Percentiles rank a stretch among this genome's conserved stretches.
phyloP scores from a whole-genome alignment of 1,284 basidiomycete species.

The Tausonia pullulans region DNA sequence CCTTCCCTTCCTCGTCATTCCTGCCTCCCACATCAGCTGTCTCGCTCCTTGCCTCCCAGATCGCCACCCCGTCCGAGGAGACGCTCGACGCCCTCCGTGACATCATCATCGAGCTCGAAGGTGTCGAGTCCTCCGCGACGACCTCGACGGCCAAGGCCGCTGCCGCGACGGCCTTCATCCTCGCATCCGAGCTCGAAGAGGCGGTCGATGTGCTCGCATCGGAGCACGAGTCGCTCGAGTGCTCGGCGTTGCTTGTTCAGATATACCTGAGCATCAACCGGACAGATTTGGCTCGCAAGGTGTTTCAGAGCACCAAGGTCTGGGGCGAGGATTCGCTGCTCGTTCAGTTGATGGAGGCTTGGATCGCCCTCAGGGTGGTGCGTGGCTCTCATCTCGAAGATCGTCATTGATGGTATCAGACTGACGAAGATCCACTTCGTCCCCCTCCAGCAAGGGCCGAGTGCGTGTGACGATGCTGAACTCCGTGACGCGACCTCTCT shows the following conservation, averaged over 20 bases:
- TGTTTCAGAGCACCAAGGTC: constrained; percentile 65
- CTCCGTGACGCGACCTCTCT: no score
- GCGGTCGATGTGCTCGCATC: constrained; percentile 73
- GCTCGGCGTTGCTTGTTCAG: constrained; percentile 75
- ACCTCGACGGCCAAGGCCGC: constrained; percentile 57
- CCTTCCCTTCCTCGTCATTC: constrained; percentile 33
- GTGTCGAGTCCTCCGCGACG: constrained; percentile 50
- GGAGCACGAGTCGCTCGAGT: constrained; percentile 66
- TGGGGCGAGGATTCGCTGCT: constrained; percentile 83
- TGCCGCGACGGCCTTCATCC: constrained; percentile 70
- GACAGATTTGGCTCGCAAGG: constrained; percentile 70
- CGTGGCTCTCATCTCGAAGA: constrained; percentile 27
- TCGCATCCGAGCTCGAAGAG: constrained; percentile 76
- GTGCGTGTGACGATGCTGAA: no score
- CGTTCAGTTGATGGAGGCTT: constrained; percentile 78
- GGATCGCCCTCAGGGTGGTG: constrained; percentile 69
- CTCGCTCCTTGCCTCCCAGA: constrained; percentile 55
- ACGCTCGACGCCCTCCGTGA: constrained; percentile 73
- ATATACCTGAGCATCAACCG: constrained; percentile 76
- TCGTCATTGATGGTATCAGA: neutral
- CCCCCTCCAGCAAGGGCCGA: no score
- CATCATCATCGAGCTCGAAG: constrained; percentile 70
- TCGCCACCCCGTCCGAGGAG: constrained; percentile 32
- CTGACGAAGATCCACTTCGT: neutral
- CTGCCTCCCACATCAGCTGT: constrained; percentile 39